These are phyloP conservation scores for Silene coronaria DNA, from an alignment of 179 eudicot species.

Conservation along the genomic window DNA sequence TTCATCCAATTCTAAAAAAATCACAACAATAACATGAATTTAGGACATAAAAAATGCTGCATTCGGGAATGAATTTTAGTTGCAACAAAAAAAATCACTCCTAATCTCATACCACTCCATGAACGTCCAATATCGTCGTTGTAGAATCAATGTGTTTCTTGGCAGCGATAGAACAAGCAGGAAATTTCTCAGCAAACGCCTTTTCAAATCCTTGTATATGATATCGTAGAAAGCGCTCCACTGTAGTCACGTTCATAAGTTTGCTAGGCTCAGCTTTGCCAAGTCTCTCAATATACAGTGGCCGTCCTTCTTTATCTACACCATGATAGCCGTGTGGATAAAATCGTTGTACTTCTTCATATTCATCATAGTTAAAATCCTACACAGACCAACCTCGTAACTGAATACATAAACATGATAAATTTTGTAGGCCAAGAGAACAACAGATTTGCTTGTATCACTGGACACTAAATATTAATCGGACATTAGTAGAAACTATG, in stretches of 20 bases:
- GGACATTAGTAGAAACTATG: background rate
- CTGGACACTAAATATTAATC: slow-evolving; percentile 37
- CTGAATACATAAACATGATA: slow-evolving; percentile 2
- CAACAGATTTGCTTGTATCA: background rate
- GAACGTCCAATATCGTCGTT: slow-evolving; percentile 78
- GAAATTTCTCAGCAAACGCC: slow-evolving; percentile 79
- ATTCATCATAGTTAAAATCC: slow-evolving; percentile 79
- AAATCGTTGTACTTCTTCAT: slow-evolving; percentile 58
- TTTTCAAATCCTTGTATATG: slow-evolving; percentile 92
- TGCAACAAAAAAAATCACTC: slow-evolving; percentile 1
- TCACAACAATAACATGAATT: slow-evolving; percentile 16
- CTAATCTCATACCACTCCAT: slow-evolving; percentile 66
- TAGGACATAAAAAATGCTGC: slow-evolving; percentile 5
- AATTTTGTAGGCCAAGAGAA: background rate
- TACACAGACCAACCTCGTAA: slow-evolving; percentile 30
- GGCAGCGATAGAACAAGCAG: slow-evolving; percentile 91
- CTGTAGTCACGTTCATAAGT: slow-evolving; percentile 85
- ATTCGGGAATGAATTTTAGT: background rate
- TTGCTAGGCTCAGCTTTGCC: slow-evolving; percentile 79
- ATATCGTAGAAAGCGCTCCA: slow-evolving; percentile 80
- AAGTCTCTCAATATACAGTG: slow-evolving; percentile 84
- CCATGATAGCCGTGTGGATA: slow-evolving; percentile 99
- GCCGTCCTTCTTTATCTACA: slow-evolving; percentile 83
- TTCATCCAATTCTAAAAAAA: slow-evolving; percentile 85
- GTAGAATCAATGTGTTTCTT: slow-evolving; percentile 88